phyloP scores from a whole-genome alignment of 2,329 filamentous ascomycete genomes.

The Thielaviopsis punctulata region DNA sequence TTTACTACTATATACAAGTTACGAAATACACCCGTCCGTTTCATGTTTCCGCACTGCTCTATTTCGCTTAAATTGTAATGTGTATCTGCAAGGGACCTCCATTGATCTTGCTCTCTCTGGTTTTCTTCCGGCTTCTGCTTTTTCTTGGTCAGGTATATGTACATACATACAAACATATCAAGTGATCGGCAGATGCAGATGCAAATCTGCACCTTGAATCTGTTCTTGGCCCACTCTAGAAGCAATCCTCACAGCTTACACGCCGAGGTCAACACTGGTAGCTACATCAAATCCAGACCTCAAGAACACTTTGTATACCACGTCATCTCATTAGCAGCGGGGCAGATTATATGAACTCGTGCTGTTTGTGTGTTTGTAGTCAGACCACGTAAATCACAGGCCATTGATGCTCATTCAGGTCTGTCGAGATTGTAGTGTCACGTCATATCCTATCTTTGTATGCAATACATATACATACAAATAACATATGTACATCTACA shows the following conservation, averaged over 20 bases:
- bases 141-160: no score
- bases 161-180: no score
- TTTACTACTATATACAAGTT: neutral
- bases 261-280: neutral
- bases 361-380: no score
- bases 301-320: no score
- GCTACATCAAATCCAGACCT: neutral
- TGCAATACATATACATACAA: no score
- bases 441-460: no score
- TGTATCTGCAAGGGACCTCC: neutral
- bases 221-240: neutral
- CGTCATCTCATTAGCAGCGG: no score
- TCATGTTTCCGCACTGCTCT: neutral
- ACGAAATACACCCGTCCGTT: neutral
- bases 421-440: no score
- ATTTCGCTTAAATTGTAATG: neutral
- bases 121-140: neutral
- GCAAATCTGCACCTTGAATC: neutral
- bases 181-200: neutral
- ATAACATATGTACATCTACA: no score
- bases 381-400: no score
- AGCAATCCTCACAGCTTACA: neutral
- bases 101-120: neutral
- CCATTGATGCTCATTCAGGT: no score
- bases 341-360: no score